Percentiles rank a stretch among this genome's conserved stretches.
Conservation (phyloP, 495 filamentous ascomycete genomes). For the Glarea lozoyensis region DNA sequence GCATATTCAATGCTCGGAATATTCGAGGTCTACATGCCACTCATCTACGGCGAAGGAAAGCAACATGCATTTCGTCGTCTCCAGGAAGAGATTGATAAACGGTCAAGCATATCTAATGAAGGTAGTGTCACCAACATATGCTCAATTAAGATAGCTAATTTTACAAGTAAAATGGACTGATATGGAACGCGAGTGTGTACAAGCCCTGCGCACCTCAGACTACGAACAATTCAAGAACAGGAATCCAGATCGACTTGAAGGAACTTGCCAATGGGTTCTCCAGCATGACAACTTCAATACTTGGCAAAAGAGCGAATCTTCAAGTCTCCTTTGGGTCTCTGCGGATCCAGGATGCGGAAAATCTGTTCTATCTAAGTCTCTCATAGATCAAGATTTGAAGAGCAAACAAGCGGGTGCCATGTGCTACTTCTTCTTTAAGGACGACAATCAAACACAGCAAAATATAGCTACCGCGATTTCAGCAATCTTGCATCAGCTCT, state of each 20-base stretch:
- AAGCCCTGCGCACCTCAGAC: not conserved
- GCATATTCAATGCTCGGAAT: too few relatives aligned
- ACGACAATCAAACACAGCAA: slow-evolving; percentile 12
- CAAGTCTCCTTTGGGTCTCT: slow-evolving; percentile 29
- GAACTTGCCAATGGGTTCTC: not conserved
- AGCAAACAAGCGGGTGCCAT: slow-evolving; percentile 12
- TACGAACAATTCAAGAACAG: not conserved
- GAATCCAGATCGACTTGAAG: not conserved
- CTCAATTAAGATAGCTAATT: too few relatives aligned
- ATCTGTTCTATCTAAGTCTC: slow-evolving; percentile 27
- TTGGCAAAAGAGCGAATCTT: not conserved
- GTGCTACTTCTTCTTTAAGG: slow-evolving; percentile 29
- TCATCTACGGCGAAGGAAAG: too few relatives aligned
- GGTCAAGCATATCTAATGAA: too few relatives aligned
- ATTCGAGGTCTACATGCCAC: too few relatives aligned
- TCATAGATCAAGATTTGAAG: slow-evolving; percentile 22
- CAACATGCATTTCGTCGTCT: too few relatives aligned
- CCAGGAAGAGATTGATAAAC: too few relatives aligned
- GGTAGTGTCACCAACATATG: too few relatives aligned
- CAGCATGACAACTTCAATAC: not conserved
- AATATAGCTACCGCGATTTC: slow-evolving; percentile 19
- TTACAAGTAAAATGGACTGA: too few relatives aligned
- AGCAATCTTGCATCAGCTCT: slow-evolving; percentile 29
- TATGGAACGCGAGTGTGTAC: too few relatives aligned
- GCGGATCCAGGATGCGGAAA: slow-evolving; percentile 38